phyloP scores from a whole-genome alignment of 2,329 filamentous ascomycete species.

The Lojkania enalia region DNA sequence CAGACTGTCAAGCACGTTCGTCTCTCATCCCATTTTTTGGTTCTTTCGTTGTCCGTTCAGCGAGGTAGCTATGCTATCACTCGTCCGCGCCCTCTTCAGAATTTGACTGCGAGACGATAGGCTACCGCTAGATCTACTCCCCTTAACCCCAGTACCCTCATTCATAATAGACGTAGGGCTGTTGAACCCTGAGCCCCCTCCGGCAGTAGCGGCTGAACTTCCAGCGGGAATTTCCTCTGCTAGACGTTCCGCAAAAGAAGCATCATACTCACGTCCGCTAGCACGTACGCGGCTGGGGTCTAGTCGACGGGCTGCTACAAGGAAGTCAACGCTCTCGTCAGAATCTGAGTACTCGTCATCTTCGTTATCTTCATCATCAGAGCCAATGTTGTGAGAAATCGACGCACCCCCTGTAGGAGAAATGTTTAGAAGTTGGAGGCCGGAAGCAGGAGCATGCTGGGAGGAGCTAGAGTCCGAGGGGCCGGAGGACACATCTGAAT shows the following conservation, averaged over 20 bases:
- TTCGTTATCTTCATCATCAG: not conserved
- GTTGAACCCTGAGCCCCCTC: slow-evolving; percentile 53
- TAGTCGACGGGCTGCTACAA: slow-evolving; percentile 49
- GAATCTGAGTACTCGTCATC: slow-evolving; percentile 37
- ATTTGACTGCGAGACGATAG: not conserved
- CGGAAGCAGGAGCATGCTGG: slow-evolving; percentile 24
- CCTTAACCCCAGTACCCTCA: not conserved
- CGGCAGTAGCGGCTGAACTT: slow-evolving; percentile 54
- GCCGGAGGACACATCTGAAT: slow-evolving; percentile 42
- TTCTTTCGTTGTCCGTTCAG: too few relatives aligned
- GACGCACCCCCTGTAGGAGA: slow-evolving; percentile 15
- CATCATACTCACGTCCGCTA: slow-evolving; percentile 53
- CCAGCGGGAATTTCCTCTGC: slow-evolving; percentile 55
- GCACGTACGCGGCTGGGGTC: slow-evolving; percentile 48
- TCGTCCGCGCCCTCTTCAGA: slow-evolving; percentile 17
- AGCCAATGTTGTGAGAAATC: not conserved
- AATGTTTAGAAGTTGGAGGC: slow-evolving; percentile 23
- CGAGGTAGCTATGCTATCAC: slow-evolving; percentile 14
- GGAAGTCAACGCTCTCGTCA: slow-evolving; percentile 49
- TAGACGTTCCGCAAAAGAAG: slow-evolving; percentile 51
- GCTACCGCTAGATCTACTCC: not conserved
- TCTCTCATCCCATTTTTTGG: too few relatives aligned
- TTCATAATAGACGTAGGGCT: slow-evolving; percentile 34
- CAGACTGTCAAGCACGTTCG: too few relatives aligned
- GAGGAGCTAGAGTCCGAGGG: slow-evolving; percentile 25